These are phyloP conservation scores for Acer campestre DNA, from an alignment of 345 rosid species.

Conservation along the genomic window DNA sequence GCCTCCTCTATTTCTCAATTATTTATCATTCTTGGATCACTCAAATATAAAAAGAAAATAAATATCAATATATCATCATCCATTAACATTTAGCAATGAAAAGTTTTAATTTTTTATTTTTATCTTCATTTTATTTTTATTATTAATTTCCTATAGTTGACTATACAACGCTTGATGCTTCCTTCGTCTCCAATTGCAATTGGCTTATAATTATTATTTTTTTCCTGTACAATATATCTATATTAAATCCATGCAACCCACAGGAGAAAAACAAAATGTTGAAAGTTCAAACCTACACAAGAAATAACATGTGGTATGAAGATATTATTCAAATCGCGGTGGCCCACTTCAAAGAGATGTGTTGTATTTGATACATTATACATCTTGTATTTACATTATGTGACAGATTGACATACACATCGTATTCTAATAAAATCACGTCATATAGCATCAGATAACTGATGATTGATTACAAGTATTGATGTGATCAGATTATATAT, in stretches of 20 bases:
- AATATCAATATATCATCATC: background rate
- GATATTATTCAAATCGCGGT: too few species aligned
- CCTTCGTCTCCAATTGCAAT: background rate
- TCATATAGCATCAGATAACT: too few species aligned
- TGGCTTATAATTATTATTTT: background rate
- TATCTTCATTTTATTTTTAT: too few species aligned
- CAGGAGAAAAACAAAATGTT: background rate
- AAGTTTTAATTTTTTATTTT: background rate
- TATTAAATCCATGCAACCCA: background rate
- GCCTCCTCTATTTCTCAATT: background rate
- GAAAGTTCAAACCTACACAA: background rate
- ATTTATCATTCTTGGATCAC: too few species aligned
- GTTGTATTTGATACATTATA: background rate
- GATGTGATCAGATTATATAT: too few species aligned
- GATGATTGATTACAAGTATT: background rate
- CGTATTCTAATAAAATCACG: too few species aligned
- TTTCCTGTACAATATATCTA: background rate
- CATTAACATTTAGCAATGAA: background rate
- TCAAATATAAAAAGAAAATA: too few species aligned
- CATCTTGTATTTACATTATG: too few species aligned
- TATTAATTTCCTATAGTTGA: background rate
- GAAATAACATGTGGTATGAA: too few species aligned
- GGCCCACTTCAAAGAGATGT: background rate
- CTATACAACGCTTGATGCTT: background rate
- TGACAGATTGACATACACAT: too few species aligned